A percentile compares a stretch with the other conserved stretches of the same genome.
phyloP scores from a whole-genome alignment of 2,329 filamentous ascomycete genomes.

The Fonsecaea pugnacius region DNA sequence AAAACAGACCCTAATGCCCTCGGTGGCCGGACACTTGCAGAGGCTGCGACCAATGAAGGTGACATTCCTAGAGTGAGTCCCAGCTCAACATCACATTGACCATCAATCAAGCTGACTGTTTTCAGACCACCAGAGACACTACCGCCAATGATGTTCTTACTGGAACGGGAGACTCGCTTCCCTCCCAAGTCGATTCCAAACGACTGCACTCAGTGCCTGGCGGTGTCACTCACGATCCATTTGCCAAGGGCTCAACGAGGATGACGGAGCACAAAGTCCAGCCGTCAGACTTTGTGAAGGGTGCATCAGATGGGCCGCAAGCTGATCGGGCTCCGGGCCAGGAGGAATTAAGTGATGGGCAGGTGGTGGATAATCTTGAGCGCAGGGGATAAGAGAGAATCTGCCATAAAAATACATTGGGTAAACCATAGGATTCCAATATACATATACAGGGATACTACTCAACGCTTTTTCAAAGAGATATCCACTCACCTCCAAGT shows the following conservation, averaged over 20 bases:
- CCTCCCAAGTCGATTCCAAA: slow-evolving; percentile 48
- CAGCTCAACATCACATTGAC: not conserved
- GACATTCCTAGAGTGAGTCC: slow-evolving; percentile 49
- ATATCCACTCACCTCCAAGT: not conserved
- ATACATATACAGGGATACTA: not conserved
- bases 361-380: slow-evolving; percentile 33
- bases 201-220: slow-evolving; percentile 41
- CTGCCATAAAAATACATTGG: not conserved
- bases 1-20: slow-evolving; percentile 44
- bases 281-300: slow-evolving; percentile 46
- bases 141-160: slow-evolving; percentile 47
- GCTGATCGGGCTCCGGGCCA: slow-evolving; percentile 41
- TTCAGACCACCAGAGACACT: slow-evolving; percentile 41
- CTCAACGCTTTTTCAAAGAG: not conserved
- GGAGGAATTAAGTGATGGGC: slow-evolving; percentile 40
- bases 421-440: not conserved
- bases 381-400: slow-evolving; percentile 21
- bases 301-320: slow-evolving; percentile 44
- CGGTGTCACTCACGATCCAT: slow-evolving; percentile 41
- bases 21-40: slow-evolving; percentile 44
- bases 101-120: not conserved
- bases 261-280: slow-evolving; percentile 47
- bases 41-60: slow-evolving; percentile 54
- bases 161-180: slow-evolving; percentile 48
- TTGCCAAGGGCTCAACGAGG: slow-evolving; percentile 46